Conservation (phyloP, 1,284 basidiomycete genomes). For the Kwoniella shivajii region DNA sequence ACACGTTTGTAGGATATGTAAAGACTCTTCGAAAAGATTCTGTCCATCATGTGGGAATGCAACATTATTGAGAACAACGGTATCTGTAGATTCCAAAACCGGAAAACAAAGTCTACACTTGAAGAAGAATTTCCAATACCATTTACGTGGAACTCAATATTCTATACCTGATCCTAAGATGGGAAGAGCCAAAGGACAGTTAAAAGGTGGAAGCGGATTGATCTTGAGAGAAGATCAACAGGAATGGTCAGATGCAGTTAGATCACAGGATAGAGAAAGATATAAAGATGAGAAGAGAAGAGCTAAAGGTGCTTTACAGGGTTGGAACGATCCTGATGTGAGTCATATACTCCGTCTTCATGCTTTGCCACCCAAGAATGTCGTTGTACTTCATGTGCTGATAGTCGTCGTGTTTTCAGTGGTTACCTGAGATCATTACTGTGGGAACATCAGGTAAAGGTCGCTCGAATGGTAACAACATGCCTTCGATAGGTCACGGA, state of each 20-base stretch:
- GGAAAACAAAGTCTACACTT: conserved; percentile 71
- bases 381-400: background rate
- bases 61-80: conserved; percentile 85
- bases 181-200: conserved; percentile 81
- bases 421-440: conserved; percentile 82
- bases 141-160: conserved; percentile 87
- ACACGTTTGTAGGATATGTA: conserved; percentile 73
- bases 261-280: conserved; percentile 68
- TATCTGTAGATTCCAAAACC: conserved; percentile 73
- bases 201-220: conserved; percentile 66
- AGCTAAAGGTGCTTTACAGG: conserved; percentile 64
- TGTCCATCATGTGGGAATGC: conserved; percentile 97
- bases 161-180: conserved; percentile 89
- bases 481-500: conserved; percentile 82
- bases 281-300: conserved; percentile 76
- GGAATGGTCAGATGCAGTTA: conserved; percentile 80
- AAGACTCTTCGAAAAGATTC: conserved; percentile 92
- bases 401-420: conserved; percentile 51
- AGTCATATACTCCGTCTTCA: conserved; percentile 22
- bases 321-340: conserved; percentile 90
- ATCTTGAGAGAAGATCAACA: conserved; percentile 88
- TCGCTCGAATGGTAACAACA: conserved; percentile 62
- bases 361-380: no score
- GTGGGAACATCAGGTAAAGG: conserved; percentile 75
- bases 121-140: conserved; percentile 93